Evolutionary conservation across 805 yeast genomes (phyloP), one percentile per base, ranked within the genome.

Genomic region (baker's yeast (Saccharomyces cerevisiae)): DNA sequence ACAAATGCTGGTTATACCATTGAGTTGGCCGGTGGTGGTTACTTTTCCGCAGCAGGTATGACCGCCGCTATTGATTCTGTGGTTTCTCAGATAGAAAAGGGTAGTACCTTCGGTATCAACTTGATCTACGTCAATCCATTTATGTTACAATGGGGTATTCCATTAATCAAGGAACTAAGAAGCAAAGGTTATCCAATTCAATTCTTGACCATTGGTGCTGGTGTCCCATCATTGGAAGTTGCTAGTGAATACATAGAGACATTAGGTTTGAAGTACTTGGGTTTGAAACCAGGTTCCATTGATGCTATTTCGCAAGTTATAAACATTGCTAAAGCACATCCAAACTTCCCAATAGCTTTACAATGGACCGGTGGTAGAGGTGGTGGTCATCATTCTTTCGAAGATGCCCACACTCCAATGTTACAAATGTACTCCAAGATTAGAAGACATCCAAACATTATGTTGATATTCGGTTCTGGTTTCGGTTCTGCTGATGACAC

Each of bases 321-420:
- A 64, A 75, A 85, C 57, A 94, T 94, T 69, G 99, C 99, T 53
- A 89, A 87, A 69, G 91, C 96, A 50, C 96, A 91, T 75, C 99
- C 99, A 61, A 76, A 72, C 59, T 94, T 94, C 91, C 99, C 99
- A 60, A 89, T 94, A 67, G 92, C 94, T 53, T 76, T 94, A 65
- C 99, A 94, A 79, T 94, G 99, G 99, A 94, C 99, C 56, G 99
- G 98, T 81, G 99, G 99, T 74, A 91, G 99, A 81, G 99, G 97
- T 77, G 99, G 99, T 81, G 99, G 99, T 69, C 99, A 94, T 73
- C 99, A 94, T 74, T 92, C 98, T 51, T 94, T 84, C 69, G 99
- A 94, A 79, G 99, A 94, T 76, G 90, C 92, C 94, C 99, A 94
- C 74, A 92, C 91, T 69, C 98, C 99, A 62, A 81, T 94, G 62